phyloP scores from a whole-genome alignment of 2,329 filamentous ascomycete species.

The Nemania bipapillata region DNA sequence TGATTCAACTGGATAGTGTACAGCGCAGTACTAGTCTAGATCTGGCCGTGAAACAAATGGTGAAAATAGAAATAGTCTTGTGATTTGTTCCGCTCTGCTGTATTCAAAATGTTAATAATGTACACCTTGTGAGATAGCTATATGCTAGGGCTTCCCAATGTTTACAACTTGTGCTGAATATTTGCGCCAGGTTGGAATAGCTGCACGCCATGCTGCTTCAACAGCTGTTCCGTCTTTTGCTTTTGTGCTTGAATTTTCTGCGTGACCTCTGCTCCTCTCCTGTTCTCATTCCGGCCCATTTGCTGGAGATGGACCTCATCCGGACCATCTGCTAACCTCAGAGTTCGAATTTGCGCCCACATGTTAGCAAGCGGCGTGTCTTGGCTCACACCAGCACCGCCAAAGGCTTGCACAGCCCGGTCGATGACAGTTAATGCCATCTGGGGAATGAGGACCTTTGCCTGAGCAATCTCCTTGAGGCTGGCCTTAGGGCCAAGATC shows the following conservation, averaged over 20 bases:
- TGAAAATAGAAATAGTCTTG: not conserved
- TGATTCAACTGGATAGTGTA: too few relatives aligned
- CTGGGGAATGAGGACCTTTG: conserved; percentile 89
- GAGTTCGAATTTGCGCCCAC: conserved; percentile 83
- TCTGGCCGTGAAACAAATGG: conserved; percentile 1
- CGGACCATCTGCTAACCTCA: conserved; percentile 89
- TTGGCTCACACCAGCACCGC: conserved; percentile 89
- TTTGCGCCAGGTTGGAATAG: conserved; percentile 63
- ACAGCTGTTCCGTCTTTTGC: conserved; percentile 71
- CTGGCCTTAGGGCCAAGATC: conserved; percentile 86
- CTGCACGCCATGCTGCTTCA: conserved; percentile 66
- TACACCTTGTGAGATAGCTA: conserved; percentile 16
- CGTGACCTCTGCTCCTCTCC: conserved; percentile 69
- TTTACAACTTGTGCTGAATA: conserved; percentile 63
- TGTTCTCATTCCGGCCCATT: conserved; percentile 83
- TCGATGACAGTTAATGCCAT: conserved; percentile 89
- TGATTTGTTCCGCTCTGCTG: not conserved
- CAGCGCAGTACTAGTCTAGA: too few relatives aligned
- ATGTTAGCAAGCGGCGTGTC: conserved; percentile 90
- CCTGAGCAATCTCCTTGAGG: conserved; percentile 91
- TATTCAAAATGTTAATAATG: conserved; percentile 24
- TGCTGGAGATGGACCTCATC: conserved; percentile 94
- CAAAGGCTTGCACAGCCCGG: conserved; percentile 91
- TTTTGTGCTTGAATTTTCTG: conserved; percentile 72
- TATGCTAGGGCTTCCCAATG: conserved; percentile 9